Conservation (phyloP, 2,329 filamentous ascomycete genomes). For the Aspergillus fijiensis region DNA sequence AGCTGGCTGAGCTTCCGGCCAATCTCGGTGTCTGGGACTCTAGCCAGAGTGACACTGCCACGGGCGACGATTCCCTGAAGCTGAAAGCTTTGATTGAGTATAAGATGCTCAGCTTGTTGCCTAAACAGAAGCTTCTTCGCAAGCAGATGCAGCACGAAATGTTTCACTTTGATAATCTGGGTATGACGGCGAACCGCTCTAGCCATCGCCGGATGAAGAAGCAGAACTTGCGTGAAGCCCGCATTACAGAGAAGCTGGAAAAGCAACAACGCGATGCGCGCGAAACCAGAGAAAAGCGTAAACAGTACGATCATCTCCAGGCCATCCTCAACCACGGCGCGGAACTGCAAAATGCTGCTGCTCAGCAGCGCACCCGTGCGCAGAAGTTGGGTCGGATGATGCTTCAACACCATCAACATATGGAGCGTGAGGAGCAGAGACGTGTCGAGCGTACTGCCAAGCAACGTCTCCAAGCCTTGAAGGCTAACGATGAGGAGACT, state of each 20-base stretch:
- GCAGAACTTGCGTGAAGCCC: slow-evolving; percentile 89
- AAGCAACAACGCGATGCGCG: slow-evolving; percentile 97
- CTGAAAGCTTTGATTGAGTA: slow-evolving; percentile 90
- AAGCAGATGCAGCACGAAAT: slow-evolving; percentile 87
- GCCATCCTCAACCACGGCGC: slow-evolving; percentile 79
- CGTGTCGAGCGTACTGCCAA: slow-evolving; percentile 96
- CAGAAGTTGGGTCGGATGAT: slow-evolving; percentile 88
- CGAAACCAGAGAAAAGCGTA: slow-evolving; percentile 96
- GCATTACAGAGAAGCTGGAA: slow-evolving; percentile 97
- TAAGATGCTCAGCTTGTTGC: slow-evolving; percentile 83
- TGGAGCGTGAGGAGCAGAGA: slow-evolving; percentile 99
- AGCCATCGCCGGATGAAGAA: slow-evolving; percentile 95
- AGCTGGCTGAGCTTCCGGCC: slow-evolving; percentile 78
- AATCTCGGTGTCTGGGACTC: slow-evolving; percentile 88
- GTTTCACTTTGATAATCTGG: slow-evolving; percentile 92
- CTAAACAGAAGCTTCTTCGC: slow-evolving; percentile 82
- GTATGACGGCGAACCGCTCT: slow-evolving; percentile 92
- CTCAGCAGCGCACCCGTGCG: slow-evolving; percentile 68
- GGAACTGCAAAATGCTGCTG: slow-evolving; percentile 70
- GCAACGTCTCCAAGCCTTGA: slow-evolving; percentile 97
- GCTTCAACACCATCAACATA: slow-evolving; percentile 86
- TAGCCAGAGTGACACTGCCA: slow-evolving; percentile 63
- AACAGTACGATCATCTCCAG: slow-evolving; percentile 86
- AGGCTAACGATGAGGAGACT: slow-evolving; percentile 98
- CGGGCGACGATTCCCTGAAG: slow-evolving; percentile 79